Evolutionary conservation across 148 eudicot genomes (phyloP).

Genomic region (Agrostemma githago): DNA sequence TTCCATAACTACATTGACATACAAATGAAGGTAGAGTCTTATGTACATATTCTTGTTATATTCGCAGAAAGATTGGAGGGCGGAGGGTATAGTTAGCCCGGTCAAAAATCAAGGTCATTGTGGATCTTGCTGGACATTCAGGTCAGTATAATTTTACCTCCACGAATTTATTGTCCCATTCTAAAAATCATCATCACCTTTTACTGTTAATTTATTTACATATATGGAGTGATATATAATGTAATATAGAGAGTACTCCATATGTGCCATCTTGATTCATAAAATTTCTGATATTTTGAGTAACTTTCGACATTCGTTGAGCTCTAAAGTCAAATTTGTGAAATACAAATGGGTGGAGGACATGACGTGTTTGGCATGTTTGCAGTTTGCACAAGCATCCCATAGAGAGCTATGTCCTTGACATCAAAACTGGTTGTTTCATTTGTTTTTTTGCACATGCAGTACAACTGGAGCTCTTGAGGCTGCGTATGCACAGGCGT

Average conservation of each 20-base stretch:
- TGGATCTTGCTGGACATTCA: conserved; percentile 99
- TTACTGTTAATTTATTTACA: not conserved
- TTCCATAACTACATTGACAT: not conserved
- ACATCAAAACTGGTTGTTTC: not conserved
- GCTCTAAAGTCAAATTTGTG: not conserved
- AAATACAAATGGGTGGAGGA: not conserved
- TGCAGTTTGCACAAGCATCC: not conserved
- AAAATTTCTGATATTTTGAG: not conserved
- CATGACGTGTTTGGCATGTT: not conserved
- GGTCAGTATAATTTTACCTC: conserved; percentile 36
- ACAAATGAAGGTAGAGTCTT: not conserved
- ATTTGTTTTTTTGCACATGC: conserved; percentile 16
- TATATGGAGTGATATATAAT: not conserved
- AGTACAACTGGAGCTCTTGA: conserved; percentile 97
- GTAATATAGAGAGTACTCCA: not conserved
- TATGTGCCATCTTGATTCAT: not conserved
- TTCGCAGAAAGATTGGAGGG: conserved; percentile 94
- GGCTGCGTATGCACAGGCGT: conserved; percentile 95
- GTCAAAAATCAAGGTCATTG: conserved; percentile 87
- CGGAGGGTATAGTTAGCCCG: conserved; percentile 81
- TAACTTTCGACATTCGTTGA: not conserved
- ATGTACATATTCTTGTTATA: conserved; percentile 14
- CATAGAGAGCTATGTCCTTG: not conserved
- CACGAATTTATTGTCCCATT: not conserved
- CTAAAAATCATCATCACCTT: not conserved